A percentile compares a stretch with the other conserved stretches of the same genome.
These are phyloP conservation scores for Jamesozyma rosinii DNA, from an alignment of 805 yeast genomes.

Conservation along the genomic window DNA sequence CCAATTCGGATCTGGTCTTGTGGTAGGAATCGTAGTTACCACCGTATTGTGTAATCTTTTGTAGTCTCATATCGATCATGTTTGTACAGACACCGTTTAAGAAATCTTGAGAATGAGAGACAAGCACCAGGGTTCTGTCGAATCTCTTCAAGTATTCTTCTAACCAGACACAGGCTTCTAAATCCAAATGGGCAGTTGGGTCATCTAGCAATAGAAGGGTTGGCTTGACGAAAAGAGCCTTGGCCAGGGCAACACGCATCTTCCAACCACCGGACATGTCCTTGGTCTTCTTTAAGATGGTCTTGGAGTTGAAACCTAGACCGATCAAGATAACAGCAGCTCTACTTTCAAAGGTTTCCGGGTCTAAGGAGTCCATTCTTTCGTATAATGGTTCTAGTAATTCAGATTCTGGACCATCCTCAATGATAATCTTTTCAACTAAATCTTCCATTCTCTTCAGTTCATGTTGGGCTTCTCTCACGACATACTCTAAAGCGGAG, in stretches of 20 bases:
- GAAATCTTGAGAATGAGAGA: constrained; percentile 98
- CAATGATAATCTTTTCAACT: constrained; percentile 81
- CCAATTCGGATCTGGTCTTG: constrained; percentile 89
- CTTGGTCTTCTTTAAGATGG: constrained; percentile 88
- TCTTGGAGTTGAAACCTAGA: constrained; percentile 84
- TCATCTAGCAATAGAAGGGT: constrained; percentile 89
- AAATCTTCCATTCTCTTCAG: constrained; percentile 82
- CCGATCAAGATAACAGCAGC: constrained; percentile 94
- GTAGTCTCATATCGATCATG: constrained; percentile 94
- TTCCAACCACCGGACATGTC: constrained; percentile 99
- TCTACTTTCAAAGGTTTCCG: constrained; percentile 89
- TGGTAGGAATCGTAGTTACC: constrained; percentile 97
- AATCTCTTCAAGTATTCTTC: constrained; percentile 94
- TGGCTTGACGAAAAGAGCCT: constrained; percentile 96
- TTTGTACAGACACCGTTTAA: constrained; percentile 95
- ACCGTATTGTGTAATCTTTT: constrained; percentile 70
- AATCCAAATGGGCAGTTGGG: constrained; percentile 98
- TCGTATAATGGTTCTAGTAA: constrained; percentile 83
- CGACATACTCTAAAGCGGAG: constrained; percentile 92
- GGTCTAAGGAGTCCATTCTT: constrained; percentile 92
- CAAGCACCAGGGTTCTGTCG: constrained; percentile 87
- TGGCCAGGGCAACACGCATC: constrained; percentile 98
- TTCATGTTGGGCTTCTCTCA: constrained; percentile 90
- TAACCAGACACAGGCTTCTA: constrained; percentile 99
- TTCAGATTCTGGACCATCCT: constrained; percentile 90